Base-by-base conservation (phyloP, 2,329 filamentous ascomycete species). In the Zymoseptoria ardabiliae region DNA sequence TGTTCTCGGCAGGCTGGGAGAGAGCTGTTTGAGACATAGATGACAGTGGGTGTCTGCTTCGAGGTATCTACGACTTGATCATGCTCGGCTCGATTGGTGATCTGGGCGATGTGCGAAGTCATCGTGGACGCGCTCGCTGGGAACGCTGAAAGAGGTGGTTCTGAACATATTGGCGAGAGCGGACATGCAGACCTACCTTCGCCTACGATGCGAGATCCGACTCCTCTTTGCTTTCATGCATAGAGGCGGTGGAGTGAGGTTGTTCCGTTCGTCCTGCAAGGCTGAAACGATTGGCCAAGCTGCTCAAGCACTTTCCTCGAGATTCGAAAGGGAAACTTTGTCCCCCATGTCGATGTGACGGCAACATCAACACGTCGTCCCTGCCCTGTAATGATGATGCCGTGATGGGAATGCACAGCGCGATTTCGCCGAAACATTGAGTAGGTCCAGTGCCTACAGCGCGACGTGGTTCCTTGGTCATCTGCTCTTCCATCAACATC, bases 1-100 rank as follows among this genome's bases (percentile, higher is more conserved):
- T 66, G 63, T n/a, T 57, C 56, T 52, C 63, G 61, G 57, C 65
- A 66, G 21, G 56, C 49, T 9, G 66, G 66, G 19, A 64, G 55
- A 4, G 54, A 54, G 45, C 55, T 61, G 55, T 68, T 68, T 9
- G 77, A 81, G 1, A 82, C 79, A 66, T 81, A 84, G 6, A 78
- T 65, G 2, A 74, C 68, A 2, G 65, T 72, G 0, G 70, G 71
- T 2, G 66, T 63, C 2, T 56, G 55, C 19, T 61, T 61, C 13
- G 22, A 67, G 56, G 17, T 61, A 20, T 13, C 69, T 9, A 66
- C 63, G 22, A 64, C 56, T 8, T 61, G 49, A 41, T 68, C 66
- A 55, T 68, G 64, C 23, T 61, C 59, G 30, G 45, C 51, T 50
- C 55, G 55, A 54, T 59, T 50, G 17, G 28, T 52, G 57, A 66